Evolutionary conservation across 805 yeast genomes (phyloP).

Genomic region (Wickerhamiella sergipiensis): DNA sequence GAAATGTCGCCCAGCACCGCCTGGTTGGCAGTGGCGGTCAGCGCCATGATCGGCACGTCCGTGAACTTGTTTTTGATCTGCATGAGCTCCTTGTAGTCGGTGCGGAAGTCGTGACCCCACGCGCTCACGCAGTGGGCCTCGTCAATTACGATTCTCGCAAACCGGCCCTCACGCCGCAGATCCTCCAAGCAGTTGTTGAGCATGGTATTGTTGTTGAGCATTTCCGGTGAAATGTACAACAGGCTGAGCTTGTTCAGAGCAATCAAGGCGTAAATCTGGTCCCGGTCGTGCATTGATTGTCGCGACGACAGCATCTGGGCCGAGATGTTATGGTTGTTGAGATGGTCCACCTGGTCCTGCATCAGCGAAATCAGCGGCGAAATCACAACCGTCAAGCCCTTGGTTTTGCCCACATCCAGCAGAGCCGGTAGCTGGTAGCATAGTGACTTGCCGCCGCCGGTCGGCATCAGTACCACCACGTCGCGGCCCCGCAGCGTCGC

Average conservation of each 20-base stretch:
- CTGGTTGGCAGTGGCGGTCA: constrained; percentile 94
- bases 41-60: constrained; percentile 79
- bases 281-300: constrained; percentile 48
- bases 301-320: constrained; percentile 86
- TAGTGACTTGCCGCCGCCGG: constrained; percentile 95
- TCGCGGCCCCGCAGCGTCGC: constrained; percentile 66
- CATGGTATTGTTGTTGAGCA: constrained; percentile 63
- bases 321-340: constrained; percentile 47
- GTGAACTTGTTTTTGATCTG: constrained; percentile 64
- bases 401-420: constrained; percentile 55
- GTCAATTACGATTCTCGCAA: constrained; percentile 86
- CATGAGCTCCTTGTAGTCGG: constrained; percentile 77
- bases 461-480: constrained; percentile 93
- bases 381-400: constrained; percentile 79
- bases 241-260: constrained; percentile 55
- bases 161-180: constrained; percentile 38
- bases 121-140: constrained; percentile 97
- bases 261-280: constrained; percentile 46
- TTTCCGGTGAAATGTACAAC: constrained; percentile 87
- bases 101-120: constrained; percentile 98
- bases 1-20: constrained; percentile 77
- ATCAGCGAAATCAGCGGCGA: constrained; percentile 91
- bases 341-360: constrained; percentile 92
- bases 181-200: constrained; percentile 49
- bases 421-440: constrained; percentile 94